These are phyloP conservation scores for Sporisorium iseilematis-ciliati DNA, from an alignment of 1,284 basidiomycete genomes.

Conservation along the genomic window DNA sequence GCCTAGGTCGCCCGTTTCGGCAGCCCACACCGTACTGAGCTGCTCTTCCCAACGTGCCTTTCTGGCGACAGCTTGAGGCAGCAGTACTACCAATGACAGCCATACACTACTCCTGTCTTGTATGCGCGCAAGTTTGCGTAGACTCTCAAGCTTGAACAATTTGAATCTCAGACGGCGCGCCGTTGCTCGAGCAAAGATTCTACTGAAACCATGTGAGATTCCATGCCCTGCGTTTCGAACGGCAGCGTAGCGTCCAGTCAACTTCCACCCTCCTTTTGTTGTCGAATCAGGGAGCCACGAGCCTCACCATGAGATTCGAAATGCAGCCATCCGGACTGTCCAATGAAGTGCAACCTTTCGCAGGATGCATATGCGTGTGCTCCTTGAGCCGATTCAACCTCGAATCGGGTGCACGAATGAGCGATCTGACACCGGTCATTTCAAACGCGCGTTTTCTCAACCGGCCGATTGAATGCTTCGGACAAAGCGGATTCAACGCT, in stretches of 20 bases:
- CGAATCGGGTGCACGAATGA: conserved; percentile 4
- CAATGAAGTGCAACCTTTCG: background rate
- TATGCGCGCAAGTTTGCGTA: no score
- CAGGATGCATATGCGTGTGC: no score
- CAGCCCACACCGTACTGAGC: background rate
- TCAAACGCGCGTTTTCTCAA: background rate
- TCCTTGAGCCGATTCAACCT: background rate
- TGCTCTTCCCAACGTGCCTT: background rate
- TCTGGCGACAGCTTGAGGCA: no score
- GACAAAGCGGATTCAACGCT: conserved; percentile 20
- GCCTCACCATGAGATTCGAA: background rate
- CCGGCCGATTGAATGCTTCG: conserved; percentile 16
- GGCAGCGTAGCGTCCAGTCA: conserved; percentile 5
- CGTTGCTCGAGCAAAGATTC: background rate
- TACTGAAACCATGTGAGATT: conserved; percentile 1
- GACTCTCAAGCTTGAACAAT: conserved; percentile 1
- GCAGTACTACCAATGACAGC: no score
- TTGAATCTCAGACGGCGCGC: conserved; percentile 7
- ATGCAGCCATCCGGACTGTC: no score
- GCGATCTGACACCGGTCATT: conserved; percentile 7
- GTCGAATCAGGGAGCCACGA: background rate
- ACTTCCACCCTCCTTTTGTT: background rate
- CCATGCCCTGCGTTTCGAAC: conserved; percentile 4
- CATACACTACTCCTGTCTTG: no score
- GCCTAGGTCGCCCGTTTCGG: conserved; percentile 1